A percentile compares a stretch with the other conserved stretches of the same genome.
phyloP scores from a whole-genome alignment of 2,329 filamentous ascomycete species.

The Penicillium italicum region DNA sequence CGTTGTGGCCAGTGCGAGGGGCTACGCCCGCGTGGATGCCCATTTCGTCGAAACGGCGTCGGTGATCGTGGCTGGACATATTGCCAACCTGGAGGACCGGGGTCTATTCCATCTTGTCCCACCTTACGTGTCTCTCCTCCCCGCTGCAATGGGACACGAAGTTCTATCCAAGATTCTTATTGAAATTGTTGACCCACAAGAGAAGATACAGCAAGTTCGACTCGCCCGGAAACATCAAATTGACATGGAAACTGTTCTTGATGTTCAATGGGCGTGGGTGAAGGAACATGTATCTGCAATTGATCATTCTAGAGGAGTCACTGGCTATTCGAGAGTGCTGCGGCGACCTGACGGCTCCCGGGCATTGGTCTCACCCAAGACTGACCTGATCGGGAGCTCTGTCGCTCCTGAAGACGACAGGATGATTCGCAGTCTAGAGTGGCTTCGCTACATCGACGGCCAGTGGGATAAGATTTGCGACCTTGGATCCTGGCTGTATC shows the following conservation, averaged over 20 bases:
- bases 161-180: slow-evolving; percentile 75
- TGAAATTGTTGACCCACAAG: slow-evolving; percentile 62
- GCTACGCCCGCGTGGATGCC: slow-evolving; percentile 47
- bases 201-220: slow-evolving; percentile 65
- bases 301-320: slow-evolving; percentile 30
- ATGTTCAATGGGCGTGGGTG: slow-evolving; percentile 57
- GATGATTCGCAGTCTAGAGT: slow-evolving; percentile 77
- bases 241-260: slow-evolving; percentile 69
- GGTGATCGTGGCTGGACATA: slow-evolving; percentile 70
- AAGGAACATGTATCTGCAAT: slow-evolving; percentile 34
- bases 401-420: slow-evolving; percentile 61
- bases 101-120: slow-evolving; percentile 76
- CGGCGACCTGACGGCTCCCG: slow-evolving; percentile 49
- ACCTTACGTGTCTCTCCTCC: slow-evolving; percentile 79
- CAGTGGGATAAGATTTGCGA: slow-evolving; percentile 69
- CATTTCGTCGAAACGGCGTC: slow-evolving; percentile 61
- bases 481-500: slow-evolving; percentile 70
- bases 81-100: slow-evolving; percentile 69
- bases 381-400: slow-evolving; percentile 66
- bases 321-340: slow-evolving; percentile 45
- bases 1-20: slow-evolving; percentile 63
- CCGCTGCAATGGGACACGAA: slow-evolving; percentile 60
- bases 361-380: slow-evolving; percentile 62
- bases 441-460: slow-evolving; percentile 72
- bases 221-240: slow-evolving; percentile 74